phyloP scores from a whole-genome alignment of 805 yeast species.

The Wickerhamiella australiensis region DNA sequence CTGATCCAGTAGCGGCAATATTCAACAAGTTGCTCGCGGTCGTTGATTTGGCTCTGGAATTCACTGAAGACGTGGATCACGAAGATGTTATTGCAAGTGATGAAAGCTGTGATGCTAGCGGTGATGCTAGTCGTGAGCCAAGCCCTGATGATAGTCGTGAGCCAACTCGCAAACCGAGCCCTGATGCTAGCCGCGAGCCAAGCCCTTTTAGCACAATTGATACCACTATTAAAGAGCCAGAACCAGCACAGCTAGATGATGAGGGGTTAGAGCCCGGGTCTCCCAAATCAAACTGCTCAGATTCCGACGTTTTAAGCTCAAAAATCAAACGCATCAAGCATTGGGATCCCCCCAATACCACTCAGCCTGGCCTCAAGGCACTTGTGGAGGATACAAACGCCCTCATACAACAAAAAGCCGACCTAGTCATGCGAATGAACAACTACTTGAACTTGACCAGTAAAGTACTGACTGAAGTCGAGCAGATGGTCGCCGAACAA shows the following conservation, averaged over 20 bases:
- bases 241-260: background rate
- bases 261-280: background rate
- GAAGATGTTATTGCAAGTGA: background rate
- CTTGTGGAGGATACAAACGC: conserved; percentile 10
- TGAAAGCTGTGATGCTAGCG: background rate
- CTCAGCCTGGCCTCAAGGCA: conserved; percentile 3
- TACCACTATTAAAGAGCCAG: background rate
- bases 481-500: conserved; percentile 10
- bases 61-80: background rate
- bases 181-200: background rate
- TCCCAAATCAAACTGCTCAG: background rate
- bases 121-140: background rate
- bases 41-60: conserved; percentile 1
- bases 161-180: background rate
- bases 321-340: background rate
- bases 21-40: background rate
- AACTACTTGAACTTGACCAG: background rate
- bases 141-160: background rate
- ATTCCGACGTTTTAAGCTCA: background rate
- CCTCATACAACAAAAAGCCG: conserved; percentile 7
- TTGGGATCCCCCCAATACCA: conserved; percentile 6
- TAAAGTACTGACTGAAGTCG: conserved; percentile 9
- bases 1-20: background rate
- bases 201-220: background rate
- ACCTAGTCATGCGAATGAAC: conserved; percentile 10